A percentile compares a stretch with the other conserved stretches of the same genome.
Conservation (phyloP, 1,139 yeast species). For the Oligophagozyma castellii region DNA sequence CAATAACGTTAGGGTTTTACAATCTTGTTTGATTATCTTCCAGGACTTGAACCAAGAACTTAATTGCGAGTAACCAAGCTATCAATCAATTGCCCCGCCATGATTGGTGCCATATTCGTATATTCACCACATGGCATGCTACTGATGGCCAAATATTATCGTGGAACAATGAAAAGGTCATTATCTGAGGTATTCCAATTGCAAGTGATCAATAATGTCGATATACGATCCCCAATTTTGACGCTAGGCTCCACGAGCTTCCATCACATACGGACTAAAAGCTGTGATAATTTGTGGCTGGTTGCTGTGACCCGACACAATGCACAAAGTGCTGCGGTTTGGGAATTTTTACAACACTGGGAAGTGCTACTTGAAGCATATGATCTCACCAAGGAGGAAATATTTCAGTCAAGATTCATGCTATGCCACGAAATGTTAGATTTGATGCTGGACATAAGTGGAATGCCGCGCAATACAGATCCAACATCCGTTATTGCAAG, state of each 20-base stretch:
- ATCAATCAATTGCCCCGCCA: slow-evolving; percentile 20
- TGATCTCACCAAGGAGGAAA: slow-evolving; percentile 15
- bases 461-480: slow-evolving; percentile 69
- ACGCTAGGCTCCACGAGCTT: slow-evolving; percentile 91
- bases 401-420: slow-evolving; percentile 45
- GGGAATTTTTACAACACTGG: slow-evolving; percentile 64
- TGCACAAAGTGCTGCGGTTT: slow-evolving; percentile 66
- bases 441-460: slow-evolving; percentile 58
- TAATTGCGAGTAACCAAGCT: neutral
- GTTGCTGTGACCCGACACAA: slow-evolving; percentile 84
- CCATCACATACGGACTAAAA: slow-evolving; percentile 52
- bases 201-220: slow-evolving; percentile 62
- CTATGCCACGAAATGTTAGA: slow-evolving; percentile 65
- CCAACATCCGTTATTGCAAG: slow-evolving; percentile 27
- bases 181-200: slow-evolving; percentile 85
- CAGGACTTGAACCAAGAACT: neutral
- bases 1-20: too few relatives aligned
- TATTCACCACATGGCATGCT: slow-evolving; percentile 76
- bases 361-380: slow-evolving; percentile 14
- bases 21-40: too few relatives aligned
- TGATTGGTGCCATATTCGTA: slow-evolving; percentile 72
- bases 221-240: slow-evolving; percentile 62
- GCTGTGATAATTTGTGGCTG: slow-evolving; percentile 44
- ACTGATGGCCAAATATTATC: slow-evolving; percentile 60
- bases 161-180: slow-evolving; percentile 55